These are phyloP conservation scores for Citrus hindsii DNA, from an alignment of 345 rosid genomes.

Conservation along the genomic window DNA sequence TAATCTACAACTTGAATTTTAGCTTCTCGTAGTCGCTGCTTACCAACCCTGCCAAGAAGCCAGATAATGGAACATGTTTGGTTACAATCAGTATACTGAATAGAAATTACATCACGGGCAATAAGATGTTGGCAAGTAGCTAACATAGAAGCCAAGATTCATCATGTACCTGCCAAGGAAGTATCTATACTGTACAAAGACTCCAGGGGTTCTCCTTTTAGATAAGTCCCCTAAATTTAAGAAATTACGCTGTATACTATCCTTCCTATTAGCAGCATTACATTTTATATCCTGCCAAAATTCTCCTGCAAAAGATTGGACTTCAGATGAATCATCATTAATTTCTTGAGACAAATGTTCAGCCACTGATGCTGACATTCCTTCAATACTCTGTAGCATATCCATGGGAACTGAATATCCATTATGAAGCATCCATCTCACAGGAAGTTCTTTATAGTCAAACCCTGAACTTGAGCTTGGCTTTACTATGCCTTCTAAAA, in stretches of 20 bases:
- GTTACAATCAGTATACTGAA: neutral
- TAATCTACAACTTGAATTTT: conserved; percentile 89
- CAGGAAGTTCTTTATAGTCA: conserved; percentile 75
- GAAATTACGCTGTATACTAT: conserved; percentile 47
- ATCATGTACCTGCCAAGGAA: conserved; percentile 81
- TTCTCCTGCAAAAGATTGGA: conserved; percentile 70
- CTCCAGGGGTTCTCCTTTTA: conserved; percentile 59
- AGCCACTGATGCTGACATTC: conserved; percentile 37
- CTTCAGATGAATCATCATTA: conserved; percentile 34
- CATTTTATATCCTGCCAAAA: conserved; percentile 78
- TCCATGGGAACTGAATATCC: conserved; percentile 84
- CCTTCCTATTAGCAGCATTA: conserved; percentile 63
- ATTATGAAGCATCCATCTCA: conserved; percentile 98
- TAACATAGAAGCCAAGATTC: neutral
- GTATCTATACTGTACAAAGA: conserved; percentile 72
- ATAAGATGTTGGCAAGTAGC: neutral
- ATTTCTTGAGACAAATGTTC: conserved; percentile 55
- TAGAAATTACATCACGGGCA: neutral
- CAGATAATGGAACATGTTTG: neutral
- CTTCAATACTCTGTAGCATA: conserved; percentile 69
- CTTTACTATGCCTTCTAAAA: conserved; percentile 89
- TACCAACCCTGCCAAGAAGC: conserved; percentile 58
- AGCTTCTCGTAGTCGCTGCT: conserved; percentile 92
- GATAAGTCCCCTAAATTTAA: conserved; percentile 61
- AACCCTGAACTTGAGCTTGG: conserved; percentile 56